phyloP scores from a whole-genome alignment of 768 basidiomycete species.

The Agaricus blazei region DNA sequence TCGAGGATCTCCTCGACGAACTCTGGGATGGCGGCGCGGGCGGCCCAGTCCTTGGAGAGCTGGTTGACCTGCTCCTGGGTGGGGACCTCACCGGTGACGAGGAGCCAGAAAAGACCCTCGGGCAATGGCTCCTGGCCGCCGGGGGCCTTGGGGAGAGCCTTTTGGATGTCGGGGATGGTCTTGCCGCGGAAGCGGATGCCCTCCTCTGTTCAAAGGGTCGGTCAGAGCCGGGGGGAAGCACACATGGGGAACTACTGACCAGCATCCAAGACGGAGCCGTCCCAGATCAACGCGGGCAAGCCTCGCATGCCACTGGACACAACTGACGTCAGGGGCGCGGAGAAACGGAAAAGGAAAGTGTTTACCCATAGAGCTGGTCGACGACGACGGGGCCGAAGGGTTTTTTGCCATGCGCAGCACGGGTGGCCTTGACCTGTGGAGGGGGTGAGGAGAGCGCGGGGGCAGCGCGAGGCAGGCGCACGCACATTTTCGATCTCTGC shows the following conservation, averaged over 20 bases:
- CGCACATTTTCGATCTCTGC: slow-evolving; percentile 70
- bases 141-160: slow-evolving; percentile 83
- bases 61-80: slow-evolving; percentile 83
- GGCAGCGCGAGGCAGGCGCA: slow-evolving; percentile 1
- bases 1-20: slow-evolving; percentile 98
- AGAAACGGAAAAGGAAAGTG: background rate
- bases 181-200: slow-evolving; percentile 98
- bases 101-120: slow-evolving; percentile 92
- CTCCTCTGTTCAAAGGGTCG: slow-evolving; percentile 54
- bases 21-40: slow-evolving; percentile 83
- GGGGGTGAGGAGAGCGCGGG: slow-evolving; percentile 2
- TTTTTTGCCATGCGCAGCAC: slow-evolving; percentile 87
- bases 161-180: slow-evolving; percentile 87
- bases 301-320: slow-evolving; percentile 74
- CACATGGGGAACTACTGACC: slow-evolving; percentile 36
- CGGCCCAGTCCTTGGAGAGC: slow-evolving; percentile 93
- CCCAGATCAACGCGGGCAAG: slow-evolving; percentile 94
- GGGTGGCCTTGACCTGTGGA: slow-evolving; percentile 72
- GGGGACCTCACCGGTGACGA: slow-evolving; percentile 92
- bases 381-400: slow-evolving; percentile 88
- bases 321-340: slow-evolving; percentile 4
- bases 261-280: slow-evolving; percentile 94
- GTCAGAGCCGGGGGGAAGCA: background rate
- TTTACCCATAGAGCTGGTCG: slow-evolving; percentile 81
- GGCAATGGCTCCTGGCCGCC: slow-evolving; percentile 89